These are phyloP conservation scores for Biscogniauxia sp. DNA, from an alignment of 2,329 filamentous ascomycete genomes.

Conservation along the genomic window DNA sequence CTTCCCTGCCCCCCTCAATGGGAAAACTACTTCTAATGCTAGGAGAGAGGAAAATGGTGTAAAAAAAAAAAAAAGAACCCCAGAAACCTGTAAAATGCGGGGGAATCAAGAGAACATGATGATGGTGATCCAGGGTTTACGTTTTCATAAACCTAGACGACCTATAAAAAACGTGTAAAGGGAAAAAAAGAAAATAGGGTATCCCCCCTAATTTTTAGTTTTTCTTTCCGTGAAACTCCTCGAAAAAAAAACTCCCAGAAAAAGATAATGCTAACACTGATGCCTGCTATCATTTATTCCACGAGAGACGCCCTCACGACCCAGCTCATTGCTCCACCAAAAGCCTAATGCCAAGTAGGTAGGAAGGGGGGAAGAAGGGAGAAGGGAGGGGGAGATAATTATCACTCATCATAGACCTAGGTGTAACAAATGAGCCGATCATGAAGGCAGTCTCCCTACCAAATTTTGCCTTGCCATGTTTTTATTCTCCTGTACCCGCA, in stretches of 20 bases:
- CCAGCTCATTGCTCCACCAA: not conserved
- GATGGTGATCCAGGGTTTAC: too few relatives aligned
- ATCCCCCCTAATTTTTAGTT: slow-evolving; percentile 4
- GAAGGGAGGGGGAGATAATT: not conserved
- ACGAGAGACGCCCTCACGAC: not conserved
- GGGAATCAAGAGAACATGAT: too few relatives aligned
- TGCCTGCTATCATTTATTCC: not conserved
- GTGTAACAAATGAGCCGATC: slow-evolving; percentile 4
- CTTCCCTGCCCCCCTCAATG: too few relatives aligned
- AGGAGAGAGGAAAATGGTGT: too few relatives aligned
- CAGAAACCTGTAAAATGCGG: too few relatives aligned
- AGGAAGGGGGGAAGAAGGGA: too few relatives aligned
- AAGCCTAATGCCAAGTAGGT: slow-evolving; percentile 17
- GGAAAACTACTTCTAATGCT: too few relatives aligned
- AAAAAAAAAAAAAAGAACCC: too few relatives aligned
- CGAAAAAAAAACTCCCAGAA: not conserved
- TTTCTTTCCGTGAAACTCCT: slow-evolving; percentile 18
- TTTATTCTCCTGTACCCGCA: not conserved
- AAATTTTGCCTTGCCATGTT: not conserved
- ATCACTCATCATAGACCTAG: slow-evolving; percentile 16
- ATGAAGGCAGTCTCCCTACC: not conserved
- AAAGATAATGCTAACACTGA: slow-evolving; percentile 9
- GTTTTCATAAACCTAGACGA: too few relatives aligned
- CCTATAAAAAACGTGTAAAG: too few relatives aligned
- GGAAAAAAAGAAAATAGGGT: slow-evolving; percentile 14